Conservation (phyloP, 192 early-diverging fungal genomes). For the Paraglomus brasilianum region DNA sequence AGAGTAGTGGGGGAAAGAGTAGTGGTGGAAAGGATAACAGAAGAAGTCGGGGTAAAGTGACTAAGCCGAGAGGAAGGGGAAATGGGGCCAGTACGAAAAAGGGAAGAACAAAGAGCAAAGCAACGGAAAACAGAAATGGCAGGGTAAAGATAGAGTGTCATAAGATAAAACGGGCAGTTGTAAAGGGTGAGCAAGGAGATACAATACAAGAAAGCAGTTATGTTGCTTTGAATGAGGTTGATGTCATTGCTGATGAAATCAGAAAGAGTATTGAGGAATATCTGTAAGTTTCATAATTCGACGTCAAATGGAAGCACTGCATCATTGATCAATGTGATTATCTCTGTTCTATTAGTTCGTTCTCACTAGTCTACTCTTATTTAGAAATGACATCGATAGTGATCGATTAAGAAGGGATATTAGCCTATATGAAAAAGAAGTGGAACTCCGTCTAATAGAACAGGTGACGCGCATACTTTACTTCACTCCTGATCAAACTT, state of each 20-base stretch:
- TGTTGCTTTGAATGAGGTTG: background rate
- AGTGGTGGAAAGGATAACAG: too few relatives aligned
- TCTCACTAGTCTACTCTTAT: too few relatives aligned
- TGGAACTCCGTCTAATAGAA: constrained; percentile 23
- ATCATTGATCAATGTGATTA: background rate
- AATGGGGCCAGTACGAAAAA: too few relatives aligned
- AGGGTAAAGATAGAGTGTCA: background rate
- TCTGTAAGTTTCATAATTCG: constrained; percentile 12
- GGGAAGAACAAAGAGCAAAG: background rate
- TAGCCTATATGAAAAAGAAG: constrained; percentile 14
- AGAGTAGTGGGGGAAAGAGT: too few relatives aligned
- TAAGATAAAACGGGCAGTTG: background rate
- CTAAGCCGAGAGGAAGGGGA: too few relatives aligned
- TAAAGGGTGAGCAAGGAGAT: background rate
- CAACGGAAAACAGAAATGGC: background rate
- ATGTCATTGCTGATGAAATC: constrained; percentile 9
- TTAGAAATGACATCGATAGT: constrained; percentile 1
- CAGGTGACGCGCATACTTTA: constrained; percentile 5
- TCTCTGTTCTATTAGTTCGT: too few relatives aligned
- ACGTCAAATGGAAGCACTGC: too few relatives aligned
- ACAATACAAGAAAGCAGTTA: background rate
- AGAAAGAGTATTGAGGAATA: constrained; percentile 4
- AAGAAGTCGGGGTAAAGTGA: too few relatives aligned
- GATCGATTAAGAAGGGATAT: constrained; percentile 10
- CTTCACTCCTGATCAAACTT: background rate